These are phyloP conservation scores for Auricularia heimuer DNA, from an alignment of 768 basidiomycete species.

Conservation along the genomic window DNA sequence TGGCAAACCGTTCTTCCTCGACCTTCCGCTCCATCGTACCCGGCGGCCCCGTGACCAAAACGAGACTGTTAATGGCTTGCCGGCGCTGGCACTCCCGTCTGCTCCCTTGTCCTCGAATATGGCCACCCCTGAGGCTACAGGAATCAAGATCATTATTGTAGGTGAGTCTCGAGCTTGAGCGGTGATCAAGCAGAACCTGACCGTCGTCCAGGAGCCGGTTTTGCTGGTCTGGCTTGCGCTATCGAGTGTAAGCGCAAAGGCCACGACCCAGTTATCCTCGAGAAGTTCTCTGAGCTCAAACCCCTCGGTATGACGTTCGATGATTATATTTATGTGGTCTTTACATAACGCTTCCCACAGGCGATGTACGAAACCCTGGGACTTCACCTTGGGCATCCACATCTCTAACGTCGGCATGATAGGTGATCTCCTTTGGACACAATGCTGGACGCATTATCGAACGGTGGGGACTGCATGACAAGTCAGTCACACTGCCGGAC, in stretches of 20 bases:
- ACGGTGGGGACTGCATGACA: slow-evolving; percentile 17
- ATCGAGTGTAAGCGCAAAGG: slow-evolving; percentile 18
- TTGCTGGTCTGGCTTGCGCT: slow-evolving; percentile 20
- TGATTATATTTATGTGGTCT: too few species aligned
- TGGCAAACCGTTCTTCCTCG: too few species aligned
- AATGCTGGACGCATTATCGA: slow-evolving; percentile 18
- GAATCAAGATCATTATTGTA: too few species aligned
- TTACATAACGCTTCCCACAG: neutral
- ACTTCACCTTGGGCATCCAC: neutral
- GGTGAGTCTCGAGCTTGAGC: too few species aligned
- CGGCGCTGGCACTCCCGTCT: too few species aligned
- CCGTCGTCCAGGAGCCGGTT: slow-evolving; percentile 12
- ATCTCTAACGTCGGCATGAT: neutral
- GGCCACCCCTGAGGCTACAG: too few species aligned
- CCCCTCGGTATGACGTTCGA: slow-evolving; percentile 12
- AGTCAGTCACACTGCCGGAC: slow-evolving; percentile 9
- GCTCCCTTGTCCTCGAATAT: too few species aligned
- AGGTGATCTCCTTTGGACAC: slow-evolving; percentile 13
- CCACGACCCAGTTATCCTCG: slow-evolving; percentile 16
- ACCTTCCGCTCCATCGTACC: too few species aligned
- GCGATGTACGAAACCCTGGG: too few species aligned
- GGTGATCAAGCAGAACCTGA: too few species aligned
- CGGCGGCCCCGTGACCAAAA: too few species aligned
- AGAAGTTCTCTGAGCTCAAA: slow-evolving; percentile 13
- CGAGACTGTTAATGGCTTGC: too few species aligned